Conservation (phyloP, 345 rosid genomes). For the Turnera subulata region DNA sequence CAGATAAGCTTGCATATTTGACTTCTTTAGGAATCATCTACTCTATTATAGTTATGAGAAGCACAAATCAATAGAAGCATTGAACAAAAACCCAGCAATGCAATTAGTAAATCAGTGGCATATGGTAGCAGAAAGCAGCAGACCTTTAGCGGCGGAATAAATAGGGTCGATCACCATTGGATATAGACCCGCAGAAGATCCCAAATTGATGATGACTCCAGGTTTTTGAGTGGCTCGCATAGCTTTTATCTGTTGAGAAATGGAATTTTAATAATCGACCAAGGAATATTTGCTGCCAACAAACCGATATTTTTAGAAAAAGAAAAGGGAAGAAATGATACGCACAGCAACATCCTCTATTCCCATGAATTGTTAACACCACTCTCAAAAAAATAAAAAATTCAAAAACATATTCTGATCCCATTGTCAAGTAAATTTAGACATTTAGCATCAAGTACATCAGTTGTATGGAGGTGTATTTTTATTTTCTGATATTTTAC, state of each 20-base stretch:
- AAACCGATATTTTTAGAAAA: background rate
- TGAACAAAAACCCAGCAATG: background rate
- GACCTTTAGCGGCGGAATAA: slow-evolving; percentile 81
- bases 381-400: no score
- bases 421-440: no score
- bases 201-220: slow-evolving; percentile 87
- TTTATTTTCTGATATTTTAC: no score
- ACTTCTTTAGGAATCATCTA: background rate
- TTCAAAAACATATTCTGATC: no score
- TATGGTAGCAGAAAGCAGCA: slow-evolving; percentile 13
- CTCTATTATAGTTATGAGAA: background rate
- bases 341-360: background rate
- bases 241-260: slow-evolving; percentile 52
- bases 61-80: background rate
- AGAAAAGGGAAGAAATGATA: background rate
- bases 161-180: slow-evolving; percentile 62
- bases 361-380: background rate
- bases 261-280: no score
- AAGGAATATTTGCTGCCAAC: slow-evolving; percentile 3
- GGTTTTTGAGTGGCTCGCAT: slow-evolving; percentile 73
- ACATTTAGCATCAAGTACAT: no score
- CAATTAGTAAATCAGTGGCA: background rate
- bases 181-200: slow-evolving; percentile 85
- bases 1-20: background rate
- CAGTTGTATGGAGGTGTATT: no score